Conservation (phyloP, 129 eudicot species). For the Silybum marianum region DNA sequence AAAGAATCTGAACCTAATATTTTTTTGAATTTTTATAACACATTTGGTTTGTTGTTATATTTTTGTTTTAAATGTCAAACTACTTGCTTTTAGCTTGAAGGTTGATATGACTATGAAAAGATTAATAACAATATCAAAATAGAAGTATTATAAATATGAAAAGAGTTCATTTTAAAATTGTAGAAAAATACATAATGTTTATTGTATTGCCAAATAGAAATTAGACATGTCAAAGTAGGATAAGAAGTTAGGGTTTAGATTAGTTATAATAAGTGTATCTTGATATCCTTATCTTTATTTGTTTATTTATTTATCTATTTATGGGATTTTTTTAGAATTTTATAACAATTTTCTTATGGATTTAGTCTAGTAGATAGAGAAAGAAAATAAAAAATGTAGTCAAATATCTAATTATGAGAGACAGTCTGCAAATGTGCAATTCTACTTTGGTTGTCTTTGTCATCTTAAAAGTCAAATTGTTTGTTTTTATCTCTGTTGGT, state of each 20-base stretch:
- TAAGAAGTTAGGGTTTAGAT: background rate
- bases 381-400: background rate
- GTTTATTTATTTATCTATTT: background rate
- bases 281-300: background rate
- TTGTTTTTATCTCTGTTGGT: background rate
- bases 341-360: background rate
- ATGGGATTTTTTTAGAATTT: background rate
- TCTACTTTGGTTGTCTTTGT: constrained; percentile 7
- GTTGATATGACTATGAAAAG: background rate
- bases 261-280: background rate
- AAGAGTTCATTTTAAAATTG: background rate
- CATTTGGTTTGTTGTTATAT: background rate
- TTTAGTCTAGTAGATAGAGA: background rate
- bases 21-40: background rate
- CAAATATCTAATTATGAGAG: constrained; percentile 9
- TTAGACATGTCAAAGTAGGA: background rate
- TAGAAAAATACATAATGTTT: background rate
- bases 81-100: background rate
- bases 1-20: background rate
- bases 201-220: background rate
- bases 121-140: background rate
- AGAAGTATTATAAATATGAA: background rate
- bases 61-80: background rate
- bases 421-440: constrained; percentile 2
- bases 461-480: constrained; percentile 4